Evolutionary conservation across 352 stramenopile species (phyloP), one percentile per base, ranked within the genome.

Genomic region (Peronospora belbahrii): DNA sequence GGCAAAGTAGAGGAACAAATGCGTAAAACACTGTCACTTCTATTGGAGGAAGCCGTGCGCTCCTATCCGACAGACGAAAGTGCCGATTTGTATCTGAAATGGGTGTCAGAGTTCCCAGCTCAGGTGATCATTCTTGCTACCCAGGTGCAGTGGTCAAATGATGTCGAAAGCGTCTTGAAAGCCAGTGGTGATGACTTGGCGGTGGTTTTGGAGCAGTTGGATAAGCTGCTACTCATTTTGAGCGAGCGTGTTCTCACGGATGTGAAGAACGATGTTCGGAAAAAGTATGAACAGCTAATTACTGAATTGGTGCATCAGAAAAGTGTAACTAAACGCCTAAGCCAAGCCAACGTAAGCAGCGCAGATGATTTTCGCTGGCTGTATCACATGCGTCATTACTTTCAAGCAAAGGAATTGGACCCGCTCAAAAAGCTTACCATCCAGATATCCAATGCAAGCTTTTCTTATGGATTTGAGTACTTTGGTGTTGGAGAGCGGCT

Each of bases 211-310:
- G 48, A 87, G 30, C 65, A 83, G 56, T 59, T 86, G 33, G 79
- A 94, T 59, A 70, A 76, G 30, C 79, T 97, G 24, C 70, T 99
- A 23, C 75, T 96, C 44, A 85, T 98, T 40, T 90, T 99, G 67
- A 97, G 95, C 33, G 92, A 97, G 62, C 95, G 92, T 19, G 94
- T 99, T 23, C 77, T 98, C 7, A 75, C 82, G 2, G 92, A 98
- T 66, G 74, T 98, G 17, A 95, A 95, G 27, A 85, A 89, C 20
- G 88, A 97, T 48, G 83, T 96, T 11, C 82, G 95, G 11, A 97
- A 97, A 67, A 99, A 99, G 67, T 99, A 98, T 60, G 97, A 99
- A 49, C 97, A 99, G 65, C 79, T 99, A 8, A 99, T 99, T 61
- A 99, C 97, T 8, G 97, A 99, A 64, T 80, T 99, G n/a, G 97